Evolutionary conservation across 257 asterid species (phyloP).

Genomic region (Plantago major): DNA sequence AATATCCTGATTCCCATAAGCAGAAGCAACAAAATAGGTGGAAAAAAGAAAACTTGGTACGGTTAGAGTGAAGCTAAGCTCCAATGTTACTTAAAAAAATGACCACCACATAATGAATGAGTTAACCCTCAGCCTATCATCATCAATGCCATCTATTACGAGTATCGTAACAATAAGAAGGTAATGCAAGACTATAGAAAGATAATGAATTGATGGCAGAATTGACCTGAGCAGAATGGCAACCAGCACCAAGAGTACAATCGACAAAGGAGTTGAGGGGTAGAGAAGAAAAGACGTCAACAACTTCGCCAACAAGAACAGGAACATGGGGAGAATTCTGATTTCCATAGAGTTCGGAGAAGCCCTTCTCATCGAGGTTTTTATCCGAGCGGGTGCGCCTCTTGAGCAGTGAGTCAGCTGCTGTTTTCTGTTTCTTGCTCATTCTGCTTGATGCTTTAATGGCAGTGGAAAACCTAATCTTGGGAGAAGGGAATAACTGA

Average conservation of each 20-base stretch:
- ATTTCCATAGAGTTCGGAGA: conserved; percentile 49
- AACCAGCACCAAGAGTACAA: conserved; percentile 96
- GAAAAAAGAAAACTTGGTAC: too few species aligned
- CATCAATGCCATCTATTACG: too few species aligned
- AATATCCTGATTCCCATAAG: too few species aligned
- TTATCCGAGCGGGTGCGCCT: conserved; percentile 82
- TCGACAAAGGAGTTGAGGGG: conserved; percentile 76
- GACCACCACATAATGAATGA: too few species aligned
- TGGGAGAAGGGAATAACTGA: background rate
- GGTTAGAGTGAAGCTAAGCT: too few species aligned
- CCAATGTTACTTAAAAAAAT: too few species aligned
- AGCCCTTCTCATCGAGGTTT: conserved; percentile 63
- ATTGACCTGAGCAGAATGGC: conserved; percentile 74
- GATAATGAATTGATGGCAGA: too few species aligned
- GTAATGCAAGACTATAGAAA: too few species aligned
- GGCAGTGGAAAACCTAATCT: conserved; percentile 25
- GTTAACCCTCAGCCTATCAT: too few species aligned
- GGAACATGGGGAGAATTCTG: conserved; percentile 68
- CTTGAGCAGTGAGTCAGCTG: conserved; percentile 42
- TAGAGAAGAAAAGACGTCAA: conserved; percentile 63
- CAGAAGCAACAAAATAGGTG: too few species aligned
- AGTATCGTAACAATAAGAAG: too few species aligned
- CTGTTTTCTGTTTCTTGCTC: conserved; percentile 22
- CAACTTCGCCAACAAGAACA: conserved; percentile 81
- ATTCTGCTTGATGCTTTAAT: conserved; percentile 20